phyloP scores from a whole-genome alignment of 2,329 filamentous ascomycete genomes.

The Aphanoascus verrucosus region DNA sequence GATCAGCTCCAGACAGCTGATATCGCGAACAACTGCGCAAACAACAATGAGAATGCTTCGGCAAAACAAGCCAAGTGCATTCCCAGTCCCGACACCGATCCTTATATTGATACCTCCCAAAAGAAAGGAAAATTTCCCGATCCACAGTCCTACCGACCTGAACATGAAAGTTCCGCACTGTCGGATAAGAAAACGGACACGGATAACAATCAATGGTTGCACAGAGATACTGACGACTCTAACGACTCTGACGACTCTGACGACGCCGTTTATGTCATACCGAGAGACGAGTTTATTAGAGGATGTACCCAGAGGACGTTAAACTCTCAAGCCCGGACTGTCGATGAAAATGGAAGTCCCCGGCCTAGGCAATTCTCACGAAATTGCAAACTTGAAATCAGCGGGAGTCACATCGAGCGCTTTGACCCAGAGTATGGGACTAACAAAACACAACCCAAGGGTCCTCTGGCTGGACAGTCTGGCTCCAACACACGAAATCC shows the following conservation, averaged over 20 bases:
- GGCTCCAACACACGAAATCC: no score
- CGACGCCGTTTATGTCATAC: background rate
- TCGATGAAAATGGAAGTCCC: slow-evolving; percentile 32
- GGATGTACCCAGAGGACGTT: background rate
- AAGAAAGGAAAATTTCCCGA: background rate
- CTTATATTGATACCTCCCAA: background rate
- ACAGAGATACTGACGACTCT: background rate
- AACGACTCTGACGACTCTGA: background rate
- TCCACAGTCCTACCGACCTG: background rate
- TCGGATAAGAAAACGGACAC: background rate
- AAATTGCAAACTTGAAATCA: background rate
- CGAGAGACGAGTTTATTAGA: background rate
- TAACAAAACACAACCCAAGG: background rate
- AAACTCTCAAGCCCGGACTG: slow-evolving; percentile 17
- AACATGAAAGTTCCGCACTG: background rate
- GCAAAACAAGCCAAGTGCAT: background rate
- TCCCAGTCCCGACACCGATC: background rate
- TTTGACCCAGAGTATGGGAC: background rate
- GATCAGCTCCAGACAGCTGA: background rate
- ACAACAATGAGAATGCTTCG: background rate
- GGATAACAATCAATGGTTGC: background rate
- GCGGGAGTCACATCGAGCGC: background rate
- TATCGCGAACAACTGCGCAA: background rate
- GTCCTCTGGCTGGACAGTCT: background rate
- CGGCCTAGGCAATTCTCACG: slow-evolving; percentile 12